Evolutionary conservation across 2,329 filamentous ascomycete genomes (phyloP), one percentile per base, ranked within the genome.

Genomic region (Ophiosphaerella korrae): DNA sequence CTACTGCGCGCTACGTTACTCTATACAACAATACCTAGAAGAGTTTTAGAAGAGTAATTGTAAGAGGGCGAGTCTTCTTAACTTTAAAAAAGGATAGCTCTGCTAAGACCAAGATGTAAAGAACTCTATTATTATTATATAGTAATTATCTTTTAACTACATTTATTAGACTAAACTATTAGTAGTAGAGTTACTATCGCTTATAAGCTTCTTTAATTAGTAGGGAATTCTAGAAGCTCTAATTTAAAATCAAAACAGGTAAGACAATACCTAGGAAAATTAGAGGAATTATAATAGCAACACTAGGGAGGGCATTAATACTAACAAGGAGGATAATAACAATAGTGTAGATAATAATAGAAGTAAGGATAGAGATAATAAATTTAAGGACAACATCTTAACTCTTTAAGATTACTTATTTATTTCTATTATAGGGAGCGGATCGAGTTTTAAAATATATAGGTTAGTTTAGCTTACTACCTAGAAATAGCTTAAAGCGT

Each of bases 201-300:
- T 80, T 0, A 80, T 81, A 73, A 77, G 76, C 64, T 75, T 78
- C 49, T 80, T 77, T 55, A 70, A 80, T 44, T 62, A 66, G 13
- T 70, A 79, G 52, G 74, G 67, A 7, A 78, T 80, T 16, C 71
- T 72, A 0, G 65, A 70, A 14, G 53, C 31, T 12, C 44, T 78
- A 11, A 40, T 78, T 32, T 46, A 46, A 39, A 31, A 26, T 26
- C 8, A 26, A 5, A 5, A 5, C 5, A 8, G 8, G 8, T 5
- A 26, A 8, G 24, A 26, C 5, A 26, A 5, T 26, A 26, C 24
- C 24, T 26, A 26, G 24, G 5, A 26, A 26, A 8, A 26, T 8
- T 26, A 26, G 8, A 8, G 8, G 5, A 26, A 8, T 5, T 8
- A 8, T 8, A 8, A 26, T 26, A 26, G 24, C 8, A 26, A 26